A percentile compares a stretch with the other conserved stretches of the same genome.
Conservation (phyloP, 331 rosid genomes). For the Rhamnella rubrinervis region DNA sequence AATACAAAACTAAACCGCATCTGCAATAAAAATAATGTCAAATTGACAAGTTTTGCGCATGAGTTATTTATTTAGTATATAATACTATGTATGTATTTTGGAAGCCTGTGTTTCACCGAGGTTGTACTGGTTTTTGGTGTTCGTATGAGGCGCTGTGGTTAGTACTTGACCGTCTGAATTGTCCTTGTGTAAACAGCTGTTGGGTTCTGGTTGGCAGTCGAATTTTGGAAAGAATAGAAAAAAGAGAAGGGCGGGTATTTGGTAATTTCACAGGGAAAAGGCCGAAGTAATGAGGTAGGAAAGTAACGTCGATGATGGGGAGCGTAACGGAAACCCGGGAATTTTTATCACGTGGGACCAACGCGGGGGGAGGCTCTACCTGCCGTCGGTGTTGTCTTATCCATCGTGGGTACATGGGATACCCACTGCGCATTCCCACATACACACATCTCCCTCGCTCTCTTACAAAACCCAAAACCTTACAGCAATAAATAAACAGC, state of each 20-base stretch:
- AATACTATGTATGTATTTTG: no score
- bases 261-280: neutral
- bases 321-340: slow-evolving; percentile 49
- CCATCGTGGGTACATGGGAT: slow-evolving; percentile 24
- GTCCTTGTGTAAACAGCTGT: no score
- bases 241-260: neutral
- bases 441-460: slow-evolving; percentile 1
- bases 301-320: slow-evolving; percentile 33
- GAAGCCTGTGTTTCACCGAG: no score
- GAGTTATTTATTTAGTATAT: no score
- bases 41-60: no score
- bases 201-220: no score
- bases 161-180: no score
- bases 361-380: slow-evolving; percentile 43
- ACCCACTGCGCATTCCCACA: slow-evolving; percentile 23
- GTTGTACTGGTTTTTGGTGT: no score
- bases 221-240: neutral
- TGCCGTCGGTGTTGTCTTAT: slow-evolving; percentile 87
- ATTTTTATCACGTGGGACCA: slow-evolving; percentile 42
- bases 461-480: neutral
- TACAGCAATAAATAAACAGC: neutral
- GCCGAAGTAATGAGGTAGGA: neutral
- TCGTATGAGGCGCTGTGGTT: no score
- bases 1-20: no score
- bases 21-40: no score